Percentiles rank a stretch among this genome's conserved stretches.
phyloP scores from a whole-genome alignment of 2,329 filamentous ascomycete species.

The Curvularia verruculosa region DNA sequence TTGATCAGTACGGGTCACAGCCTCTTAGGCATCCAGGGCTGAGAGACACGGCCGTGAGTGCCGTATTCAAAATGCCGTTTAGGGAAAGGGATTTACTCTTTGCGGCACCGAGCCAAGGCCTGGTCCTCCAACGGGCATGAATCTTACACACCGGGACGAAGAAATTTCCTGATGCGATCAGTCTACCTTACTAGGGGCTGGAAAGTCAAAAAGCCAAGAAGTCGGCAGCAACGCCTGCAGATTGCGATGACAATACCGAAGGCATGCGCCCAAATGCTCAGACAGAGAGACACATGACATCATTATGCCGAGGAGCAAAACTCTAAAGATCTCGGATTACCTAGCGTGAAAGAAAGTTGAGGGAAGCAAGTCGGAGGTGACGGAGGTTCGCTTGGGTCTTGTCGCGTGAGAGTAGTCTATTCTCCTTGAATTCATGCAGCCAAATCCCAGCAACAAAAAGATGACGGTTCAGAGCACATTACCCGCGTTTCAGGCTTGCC shows the following conservation, averaged over 20 bases:
- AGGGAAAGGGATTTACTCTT: background rate
- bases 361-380: background rate
- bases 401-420: conserved; percentile 1
- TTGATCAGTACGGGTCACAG: conserved; percentile 12
- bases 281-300: conserved; percentile 1
- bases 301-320: conserved; percentile 1
- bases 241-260: background rate
- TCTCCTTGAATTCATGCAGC: conserved; percentile 1
- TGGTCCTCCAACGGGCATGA: background rate
- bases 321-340: background rate
- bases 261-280: background rate
- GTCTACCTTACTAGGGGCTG: background rate
- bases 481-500: conserved; percentile 19
- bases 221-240: background rate
- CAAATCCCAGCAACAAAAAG: conserved; percentile 7
- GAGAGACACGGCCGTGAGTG: conserved; percentile 11
- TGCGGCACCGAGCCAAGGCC: conserved; percentile 1
- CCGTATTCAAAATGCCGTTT: conserved; percentile 1
- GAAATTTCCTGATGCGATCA: background rate
- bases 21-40: conserved; percentile 7
- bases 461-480: conserved; percentile 7
- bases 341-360: background rate
- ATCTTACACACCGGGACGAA: background rate
- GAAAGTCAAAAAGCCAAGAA: background rate
- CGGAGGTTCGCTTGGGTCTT: background rate